Evolutionary conservation across 2,329 filamentous ascomycete genomes (phyloP), one percentile per base, ranked within the genome.

Genomic region (Fusarium torulosum): DNA sequence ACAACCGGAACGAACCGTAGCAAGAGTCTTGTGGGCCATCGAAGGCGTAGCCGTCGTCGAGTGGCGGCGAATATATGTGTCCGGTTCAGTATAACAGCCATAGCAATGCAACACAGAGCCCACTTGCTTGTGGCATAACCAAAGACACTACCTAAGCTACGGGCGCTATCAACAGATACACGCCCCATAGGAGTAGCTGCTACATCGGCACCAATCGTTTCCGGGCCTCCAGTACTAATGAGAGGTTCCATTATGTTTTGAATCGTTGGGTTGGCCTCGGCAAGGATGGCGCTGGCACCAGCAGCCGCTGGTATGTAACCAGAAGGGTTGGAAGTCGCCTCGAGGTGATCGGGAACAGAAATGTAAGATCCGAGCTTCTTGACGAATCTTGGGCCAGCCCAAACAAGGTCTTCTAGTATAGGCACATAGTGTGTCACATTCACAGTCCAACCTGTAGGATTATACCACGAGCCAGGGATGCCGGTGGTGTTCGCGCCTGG

Each of bases 1-100:
- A 90, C 38, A 41, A 97, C 90, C 0, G 94, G 92, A 4, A 90
- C 75, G 31, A 90, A 80, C 51, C 94, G 91, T 15, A 97, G 78
- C 9, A 88, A 77, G 6, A 96, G 78, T 42, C 93, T 88, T 51
- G 90, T 81, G 35, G 89, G 86, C 88, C 92, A 95, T 55, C 86
- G 86, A 4, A 98, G 83, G 11, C 86, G 86, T n/a, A 97, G 83
- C 53, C 92, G 89, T 53, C 94, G 87, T 64, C 96, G 86, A 15
- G 93, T 95, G 0, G 94, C 95, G 41, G 94, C 95, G 78, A 97
- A 98, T 71, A 98, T 96, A 59, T 94, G 90, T 8, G 96, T 96
- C 58, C 96, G 89, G 76, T 98, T 98, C 23, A 98, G 83, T 59
- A 97, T 81, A 59, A 98, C 87, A 21, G 93, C 93, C 84, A 95